Base-by-base conservation (phyloP, 306 rosid species). In the Gleditsia sinensis region DNA sequence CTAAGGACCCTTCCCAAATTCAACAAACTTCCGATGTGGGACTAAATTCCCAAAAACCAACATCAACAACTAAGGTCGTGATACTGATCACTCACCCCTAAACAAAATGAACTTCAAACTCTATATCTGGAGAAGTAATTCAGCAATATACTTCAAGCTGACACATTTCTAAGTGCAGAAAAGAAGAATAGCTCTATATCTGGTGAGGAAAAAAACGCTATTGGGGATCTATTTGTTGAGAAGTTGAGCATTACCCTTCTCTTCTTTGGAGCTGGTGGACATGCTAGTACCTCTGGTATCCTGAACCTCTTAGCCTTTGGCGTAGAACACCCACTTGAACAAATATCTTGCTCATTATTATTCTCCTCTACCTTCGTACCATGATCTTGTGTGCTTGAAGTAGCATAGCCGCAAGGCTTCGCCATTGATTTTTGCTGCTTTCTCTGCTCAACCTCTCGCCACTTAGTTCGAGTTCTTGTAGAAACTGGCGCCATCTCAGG, bases 221-320 rank as follows among this genome's bases (percentile, higher is more conserved):
- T 79, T 0, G 85, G 85, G 19, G 86, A 78, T 78, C 75, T 78
- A 36, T 67, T 78, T 1, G 79, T 58, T 21, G 81, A 80, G 40
- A 13, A 67, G 37, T 45, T 85, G 19, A 72, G 37, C 27, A 67
- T 39, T 67, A 81, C 77, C 69, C 67, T 83, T 77, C 81, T 77
- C 78, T 88, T 88, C 84, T 83, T 88, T 57, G 92, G 92, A 74
- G 90, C 82, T 9, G 92, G 84, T 67, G 90, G 92, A 63, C 92
- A 88, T 16, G 85, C 69, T 19, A 77, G 63, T 12, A 62, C 3
- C 37, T 81, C 77, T 2, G 92, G 90, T 75, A 88, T 83, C 67
- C 80, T 79, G 80, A 70, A 80, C 61, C 84, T 85, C 17, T 79
- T 67, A 10, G 75, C 88, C 78, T 88, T 88, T 24, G 92, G 92